Percentiles rank a stretch among this genome's conserved stretches.
phyloP scores from a whole-genome alignment of 441 rosid genomes.

The Theobroma grandiflorum region DNA sequence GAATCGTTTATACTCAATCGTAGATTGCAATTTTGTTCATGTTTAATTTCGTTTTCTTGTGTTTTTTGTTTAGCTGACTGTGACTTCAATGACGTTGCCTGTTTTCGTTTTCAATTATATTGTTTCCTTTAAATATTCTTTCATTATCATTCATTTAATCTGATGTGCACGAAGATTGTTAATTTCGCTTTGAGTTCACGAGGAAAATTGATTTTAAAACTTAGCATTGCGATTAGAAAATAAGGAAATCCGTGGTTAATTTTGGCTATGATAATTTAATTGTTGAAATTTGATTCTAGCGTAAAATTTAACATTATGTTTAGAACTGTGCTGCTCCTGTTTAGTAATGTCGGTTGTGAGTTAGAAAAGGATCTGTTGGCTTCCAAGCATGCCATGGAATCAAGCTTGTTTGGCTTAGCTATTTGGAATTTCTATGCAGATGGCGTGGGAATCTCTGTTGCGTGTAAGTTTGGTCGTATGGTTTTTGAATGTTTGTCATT shows the following conservation, averaged over 20 bases:
- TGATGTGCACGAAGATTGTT: not conserved
- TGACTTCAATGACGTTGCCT: not conserved
- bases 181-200: not conserved
- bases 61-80: constrained; percentile 7
- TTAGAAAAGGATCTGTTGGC: not conserved
- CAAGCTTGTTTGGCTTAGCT: constrained; percentile 11
- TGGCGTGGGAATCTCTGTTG: not conserved
- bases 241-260: not conserved
- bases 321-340: not conserved
- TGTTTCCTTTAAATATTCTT: not conserved
- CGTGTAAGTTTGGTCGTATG: not conserved
- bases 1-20: not conserved
- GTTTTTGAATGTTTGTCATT: not conserved
- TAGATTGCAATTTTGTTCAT: constrained; percentile 6
- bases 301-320: not conserved
- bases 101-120: not conserved
- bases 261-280: not conserved
- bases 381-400: constrained; percentile 6
- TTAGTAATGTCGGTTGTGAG: not conserved
- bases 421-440: no score
- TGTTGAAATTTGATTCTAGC: not conserved
- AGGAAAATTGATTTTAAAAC: not conserved
- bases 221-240: not conserved
- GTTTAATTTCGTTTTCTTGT: constrained; percentile 4
- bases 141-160: constrained; percentile 9